A percentile compares a stretch with the other conserved stretches of the same genome.
These are phyloP conservation scores for Aspergillus panamensis DNA, from an alignment of 495 filamentous ascomycete species.

Conservation along the genomic window DNA sequence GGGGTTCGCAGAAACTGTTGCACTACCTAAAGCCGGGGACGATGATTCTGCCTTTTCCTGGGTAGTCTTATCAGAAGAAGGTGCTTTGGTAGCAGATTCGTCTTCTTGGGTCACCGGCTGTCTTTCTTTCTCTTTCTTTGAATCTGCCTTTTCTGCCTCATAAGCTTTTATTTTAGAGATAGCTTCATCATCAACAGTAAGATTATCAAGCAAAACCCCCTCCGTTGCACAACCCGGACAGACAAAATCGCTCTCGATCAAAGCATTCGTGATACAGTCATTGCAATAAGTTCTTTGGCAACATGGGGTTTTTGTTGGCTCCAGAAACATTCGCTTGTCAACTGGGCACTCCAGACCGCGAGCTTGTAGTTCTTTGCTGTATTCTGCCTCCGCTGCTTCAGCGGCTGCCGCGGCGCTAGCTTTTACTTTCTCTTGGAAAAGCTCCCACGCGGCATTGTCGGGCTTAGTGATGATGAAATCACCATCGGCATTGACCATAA, in stretches of 20 bases:
- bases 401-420: conserved; percentile 75
- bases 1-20: conserved; percentile 27
- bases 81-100: conserved; percentile 32
- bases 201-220: conserved; percentile 88
- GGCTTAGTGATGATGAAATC: conserved; percentile 93
- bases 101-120: conserved; percentile 31
- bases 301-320: conserved; percentile 97
- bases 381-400: conserved; percentile 63
- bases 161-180: conserved; percentile 74
- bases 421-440: conserved; percentile 90
- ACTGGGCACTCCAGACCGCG: conserved; percentile 87
- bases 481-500: conserved; percentile 97
- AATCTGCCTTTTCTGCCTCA: conserved; percentile 64
- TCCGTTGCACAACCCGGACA: conserved; percentile 89
- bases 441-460: conserved; percentile 92
- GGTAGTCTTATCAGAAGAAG: conserved; percentile 9
- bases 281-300: conserved; percentile 97
- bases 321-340: conserved; percentile 94
- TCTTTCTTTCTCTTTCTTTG: conserved; percentile 61
- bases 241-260: conserved; percentile 95
- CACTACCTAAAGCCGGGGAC: conserved; percentile 32
- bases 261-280: conserved; percentile 96
- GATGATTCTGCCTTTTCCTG: conserved; percentile 21
- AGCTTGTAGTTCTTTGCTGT: conserved; percentile 76
- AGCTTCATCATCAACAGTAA: conserved; percentile 74